Evolutionary conservation across 768 basidiomycete genomes (phyloP), one percentile per base, ranked within the genome.

Genomic region (Phylloporus sp.): DNA sequence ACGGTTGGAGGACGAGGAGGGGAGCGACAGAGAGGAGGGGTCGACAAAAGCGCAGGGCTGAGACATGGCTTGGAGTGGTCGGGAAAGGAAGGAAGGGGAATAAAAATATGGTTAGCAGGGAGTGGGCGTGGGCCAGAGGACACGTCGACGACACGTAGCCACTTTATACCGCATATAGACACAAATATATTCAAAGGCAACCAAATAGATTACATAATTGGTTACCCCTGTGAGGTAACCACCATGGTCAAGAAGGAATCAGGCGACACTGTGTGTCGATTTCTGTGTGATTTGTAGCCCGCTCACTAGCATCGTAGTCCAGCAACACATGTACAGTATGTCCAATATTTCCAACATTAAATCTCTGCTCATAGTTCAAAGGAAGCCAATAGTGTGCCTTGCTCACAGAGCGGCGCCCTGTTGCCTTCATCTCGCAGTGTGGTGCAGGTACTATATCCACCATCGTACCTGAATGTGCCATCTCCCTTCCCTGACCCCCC

Each of bases 11-110:
- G 63, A 64, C 1, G 69, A 60, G 22, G 71, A 70, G 3, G 72
- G 72, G 34, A 73, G 64, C 35, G 72, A 75, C 39, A 74, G 69
- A 40, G 67, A 64, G 11, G 72, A 64, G 11, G 73, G 73, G 59
- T 73, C 65, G 55, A 73, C 71, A 32, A 69, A 73, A 47, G 53
- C 57, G 24, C 48, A 65, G 6, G 59, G 66, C 32, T 58, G 59
- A 18, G 65, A 35, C 66, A 68, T 69, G 47, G 40, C 50, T 38
- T 18, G 3, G 20, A 46, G 34, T 38, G 38, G 27, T n/a, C 5
- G 11, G 18, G 31, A 49, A 43, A 24, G 22, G 28, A 11, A 38
- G 13, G 23, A 52, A 43, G 31, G 4, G 13, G 11, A 63, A 61
- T 63, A 65, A 68, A 26, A 50, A 58, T 63, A 67, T 16, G 36